Evolutionary conservation across 805 yeast genomes (phyloP), one percentile per base, ranked within the genome.

Genomic region (Metschnikowia rubicola): DNA sequence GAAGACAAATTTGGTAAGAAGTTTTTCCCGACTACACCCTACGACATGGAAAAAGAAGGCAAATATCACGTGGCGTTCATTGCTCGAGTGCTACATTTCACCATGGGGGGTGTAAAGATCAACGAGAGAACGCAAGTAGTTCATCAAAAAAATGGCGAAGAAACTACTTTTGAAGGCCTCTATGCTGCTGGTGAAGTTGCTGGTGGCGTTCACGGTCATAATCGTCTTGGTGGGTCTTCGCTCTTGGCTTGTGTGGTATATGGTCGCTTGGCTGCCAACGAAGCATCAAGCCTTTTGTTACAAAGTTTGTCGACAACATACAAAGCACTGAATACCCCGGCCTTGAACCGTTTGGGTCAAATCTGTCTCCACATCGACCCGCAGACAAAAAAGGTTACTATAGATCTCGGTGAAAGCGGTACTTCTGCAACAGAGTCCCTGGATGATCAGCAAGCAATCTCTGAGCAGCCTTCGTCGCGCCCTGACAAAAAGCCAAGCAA

Each of bases 51-150:
- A 8, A 37, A 53, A 4, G 65, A 68, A 8, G 65, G 69, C 15
- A 60, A 59, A 32, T 77, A 77, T 55, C 77, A 78, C 53, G 80
- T 78, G 21, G 77, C 83, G 1, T 75, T 68, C 50, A 71, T 80
- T 38, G 78, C 83, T 6, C 70, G 85, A 33, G 81, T 79, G 15
- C 74, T 82, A 33, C 88, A 82, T 61, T 82, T 80, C 62, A 79
- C 87, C 8, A 82, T 81, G 86, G 88, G 89, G 19, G 88, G 89
- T 40, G 79, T 80, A 5, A 74, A 74, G 60, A 78, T 81, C 46
- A 72, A 80, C 57, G 75, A 70, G 21, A 57, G 70, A 36, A 66
- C 78, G 0, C 73, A 47, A 61, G 75, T 60, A 57, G 66, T 51
- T 43, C 75, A 44, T 47, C 53, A 67, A n/a, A 56, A 49, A 29